Base-by-base conservation (phyloP, 768 basidiomycete species). In the Psilocybe cubensis region DNA sequence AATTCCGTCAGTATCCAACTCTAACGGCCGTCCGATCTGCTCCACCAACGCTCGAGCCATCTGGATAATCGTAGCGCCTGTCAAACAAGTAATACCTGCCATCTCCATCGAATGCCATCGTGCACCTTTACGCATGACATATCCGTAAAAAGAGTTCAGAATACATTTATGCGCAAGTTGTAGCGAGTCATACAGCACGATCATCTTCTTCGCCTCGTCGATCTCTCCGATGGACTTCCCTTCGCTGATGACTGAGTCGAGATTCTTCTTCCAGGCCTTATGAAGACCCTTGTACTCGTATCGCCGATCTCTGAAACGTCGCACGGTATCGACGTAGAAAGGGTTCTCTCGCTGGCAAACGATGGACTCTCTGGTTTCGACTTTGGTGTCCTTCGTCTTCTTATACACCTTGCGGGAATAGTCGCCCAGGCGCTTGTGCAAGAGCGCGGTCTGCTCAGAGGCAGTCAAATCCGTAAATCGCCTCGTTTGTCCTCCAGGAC, bases 91-190 rank as follows among this genome's bases (percentile, higher is more conserved):
- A 60, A 99, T 98, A 6, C 97, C 97, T 1, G 97, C 97, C 97
- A 99, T 99, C 78, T 99, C 97, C 97, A 99, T 98, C 25, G 96
- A 98, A 72, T 98, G 96, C 97, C 97, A 99, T 27, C 97, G 81
- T 17, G 97, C 97, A 51, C 97, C 97, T 70, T 99, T 98, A 38
- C 97, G 87, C 97, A 98, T 98, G 70, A 99, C 96, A 66, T 99
- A 99, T 31, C 97, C 97, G 69, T 99, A 99, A 81, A 99, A 99
- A 3, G 97, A 98, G 79, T 99, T 99, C 63, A 99, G 85, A 69
- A 99, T 99, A 69, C 96, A 98, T 77, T 99, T 99, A 83, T 99
- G 97, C 3, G 97, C 97, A 24, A 99, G 88, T 72, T 99, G 97
- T 29, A 99, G 83, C 3, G 97, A 98, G 71, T 98, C 97, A 75